phyloP scores from a whole-genome alignment of 2,329 filamentous ascomycete genomes.

The Cadophora sp. region DNA sequence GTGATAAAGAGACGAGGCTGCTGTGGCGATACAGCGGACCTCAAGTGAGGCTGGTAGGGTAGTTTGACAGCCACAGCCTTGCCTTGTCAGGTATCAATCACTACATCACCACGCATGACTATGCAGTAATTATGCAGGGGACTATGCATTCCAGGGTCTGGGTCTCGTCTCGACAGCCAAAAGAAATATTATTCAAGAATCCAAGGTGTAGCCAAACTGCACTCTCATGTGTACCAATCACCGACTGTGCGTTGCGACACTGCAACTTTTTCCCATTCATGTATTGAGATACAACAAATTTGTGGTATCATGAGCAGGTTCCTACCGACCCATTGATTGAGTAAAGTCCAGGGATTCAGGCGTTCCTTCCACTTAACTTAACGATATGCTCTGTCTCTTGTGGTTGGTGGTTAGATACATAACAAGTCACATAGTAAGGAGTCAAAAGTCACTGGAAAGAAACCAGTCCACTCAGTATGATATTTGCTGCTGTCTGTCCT shows the following conservation, averaged over 20 bases:
- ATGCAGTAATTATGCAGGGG: slow-evolving; percentile 4
- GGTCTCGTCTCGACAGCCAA: not conserved
- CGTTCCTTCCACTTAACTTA: too few species aligned
- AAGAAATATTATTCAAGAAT: not conserved
- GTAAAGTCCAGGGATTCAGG: too few species aligned
- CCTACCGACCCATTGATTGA: too few species aligned
- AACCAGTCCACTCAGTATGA: not conserved
- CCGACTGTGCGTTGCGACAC: too few species aligned
- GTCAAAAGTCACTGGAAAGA: not conserved
- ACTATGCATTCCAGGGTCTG: not conserved
- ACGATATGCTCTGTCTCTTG: too few species aligned
- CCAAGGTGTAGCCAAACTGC: too few species aligned
- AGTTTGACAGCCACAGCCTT: too few species aligned
- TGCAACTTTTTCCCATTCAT: too few species aligned
- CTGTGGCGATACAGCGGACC: slow-evolving; percentile 1
- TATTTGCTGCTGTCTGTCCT: not conserved
- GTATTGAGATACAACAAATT: too few species aligned
- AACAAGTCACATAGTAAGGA: not conserved
- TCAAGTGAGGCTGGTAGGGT: not conserved
- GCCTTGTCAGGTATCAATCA: not conserved
- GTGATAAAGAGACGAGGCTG: slow-evolving; percentile 15
- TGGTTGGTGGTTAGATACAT: too few species aligned
- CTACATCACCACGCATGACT: slow-evolving; percentile 4
- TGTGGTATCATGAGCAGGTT: too few species aligned
- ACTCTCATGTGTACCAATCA: too few species aligned